Evolutionary conservation across 2,329 filamentous ascomycete genomes (phyloP).

Genomic region (Scleromitrula shiraiana): DNA sequence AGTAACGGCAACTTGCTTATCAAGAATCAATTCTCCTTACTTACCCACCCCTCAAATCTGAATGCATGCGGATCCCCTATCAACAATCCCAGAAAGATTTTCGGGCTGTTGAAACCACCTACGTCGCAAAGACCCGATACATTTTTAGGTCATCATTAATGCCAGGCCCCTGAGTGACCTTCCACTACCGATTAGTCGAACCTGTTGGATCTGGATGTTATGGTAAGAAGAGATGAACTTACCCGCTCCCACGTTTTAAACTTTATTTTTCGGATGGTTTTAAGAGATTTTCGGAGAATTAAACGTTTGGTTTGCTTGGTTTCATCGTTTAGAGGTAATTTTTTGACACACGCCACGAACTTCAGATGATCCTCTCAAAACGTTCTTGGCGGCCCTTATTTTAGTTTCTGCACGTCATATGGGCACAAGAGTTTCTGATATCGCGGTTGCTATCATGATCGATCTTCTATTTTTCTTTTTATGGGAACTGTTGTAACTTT

Average conservation of each 20-base stretch:
- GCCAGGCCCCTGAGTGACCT: too few relatives aligned
- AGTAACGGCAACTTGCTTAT: too few relatives aligned
- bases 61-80: too few relatives aligned
- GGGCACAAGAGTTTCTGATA: background rate
- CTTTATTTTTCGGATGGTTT: slow-evolving; percentile 3
- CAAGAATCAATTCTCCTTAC: too few relatives aligned
- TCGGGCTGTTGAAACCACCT: slow-evolving; percentile 8
- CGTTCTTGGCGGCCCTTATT: background rate
- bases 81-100: too few relatives aligned
- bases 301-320: background rate
- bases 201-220: background rate
- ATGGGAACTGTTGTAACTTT: too few relatives aligned
- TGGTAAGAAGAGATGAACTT: background rate
- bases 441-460: background rate
- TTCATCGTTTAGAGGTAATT: background rate
- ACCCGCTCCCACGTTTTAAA: background rate
- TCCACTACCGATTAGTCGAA: too few relatives aligned
- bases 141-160: too few relatives aligned
- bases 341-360: slow-evolving; percentile 2
- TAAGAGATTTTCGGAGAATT: background rate
- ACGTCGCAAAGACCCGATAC: slow-evolving; percentile 1
- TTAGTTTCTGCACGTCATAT: background rate
- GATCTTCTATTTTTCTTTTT: background rate
- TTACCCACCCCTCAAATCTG: too few relatives aligned
- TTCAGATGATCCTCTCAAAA: slow-evolving; percentile 6